phyloP scores from a whole-genome alignment of 805 yeast genomes.

The Candida germanica region DNA sequence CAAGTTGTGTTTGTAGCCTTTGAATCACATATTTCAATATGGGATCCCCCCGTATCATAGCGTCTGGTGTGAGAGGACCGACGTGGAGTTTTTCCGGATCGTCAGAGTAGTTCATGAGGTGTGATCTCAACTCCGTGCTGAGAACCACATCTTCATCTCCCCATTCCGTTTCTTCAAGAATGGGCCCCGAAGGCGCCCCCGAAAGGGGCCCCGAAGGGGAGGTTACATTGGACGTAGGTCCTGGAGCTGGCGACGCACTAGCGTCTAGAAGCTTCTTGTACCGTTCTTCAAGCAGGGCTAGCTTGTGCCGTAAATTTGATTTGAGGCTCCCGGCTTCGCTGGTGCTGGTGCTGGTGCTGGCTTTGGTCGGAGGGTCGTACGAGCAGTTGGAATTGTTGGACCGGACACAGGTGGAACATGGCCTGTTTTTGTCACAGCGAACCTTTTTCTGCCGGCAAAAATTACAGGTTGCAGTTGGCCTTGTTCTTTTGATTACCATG shows the following conservation, averaged over 20 bases:
- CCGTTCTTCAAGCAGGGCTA: no score
- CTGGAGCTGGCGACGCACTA: no score
- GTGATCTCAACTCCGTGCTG: no score
- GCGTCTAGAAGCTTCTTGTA: no score
- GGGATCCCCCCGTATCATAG: neutral
- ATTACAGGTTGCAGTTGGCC: slow-evolving; percentile 28
- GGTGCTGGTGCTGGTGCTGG: no score
- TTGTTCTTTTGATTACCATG: slow-evolving; percentile 19
- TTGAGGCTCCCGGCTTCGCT: no score
- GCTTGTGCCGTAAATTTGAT: no score
- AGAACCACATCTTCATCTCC: neutral
- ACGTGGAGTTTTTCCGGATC: neutral
- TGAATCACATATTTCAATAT: neutral
- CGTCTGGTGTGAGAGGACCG: neutral
- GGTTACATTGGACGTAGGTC: no score
- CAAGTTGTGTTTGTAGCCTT: neutral
- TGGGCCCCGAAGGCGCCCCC: no score
- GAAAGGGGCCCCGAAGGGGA: no score
- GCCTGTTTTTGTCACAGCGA: slow-evolving; percentile 30
- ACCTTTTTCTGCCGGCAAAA: slow-evolving; percentile 31
- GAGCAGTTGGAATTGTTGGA: slow-evolving; percentile 25
- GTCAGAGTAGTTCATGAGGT: no score
- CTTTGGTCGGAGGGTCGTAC: neutral
- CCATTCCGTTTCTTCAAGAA: no score
- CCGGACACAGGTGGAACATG: slow-evolving; percentile 29